Conservation (phyloP, 805 yeast genomes). For the Yarrowia alimentaria region DNA sequence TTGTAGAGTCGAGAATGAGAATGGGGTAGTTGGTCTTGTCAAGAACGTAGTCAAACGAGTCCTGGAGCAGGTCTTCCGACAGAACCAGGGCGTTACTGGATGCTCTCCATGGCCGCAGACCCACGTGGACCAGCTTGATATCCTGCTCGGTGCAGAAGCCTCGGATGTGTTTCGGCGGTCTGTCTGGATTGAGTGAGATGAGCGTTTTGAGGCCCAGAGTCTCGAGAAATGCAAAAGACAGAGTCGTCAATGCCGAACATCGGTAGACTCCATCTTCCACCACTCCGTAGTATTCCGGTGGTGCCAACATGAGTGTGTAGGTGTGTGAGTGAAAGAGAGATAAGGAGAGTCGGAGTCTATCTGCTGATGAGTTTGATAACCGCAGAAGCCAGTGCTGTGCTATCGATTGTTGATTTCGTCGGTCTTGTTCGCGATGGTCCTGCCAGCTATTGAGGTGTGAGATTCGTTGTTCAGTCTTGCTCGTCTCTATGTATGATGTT, state of each 20-base stretch:
- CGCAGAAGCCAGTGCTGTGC: too few species aligned
- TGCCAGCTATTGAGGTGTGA: too few species aligned
- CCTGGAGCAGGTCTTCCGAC: slow-evolving; percentile 60
- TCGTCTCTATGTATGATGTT: too few species aligned
- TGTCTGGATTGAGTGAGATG: slow-evolving; percentile 77
- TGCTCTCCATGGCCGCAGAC: slow-evolving; percentile 43
- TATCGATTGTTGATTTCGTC: too few species aligned
- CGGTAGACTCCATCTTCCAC: slow-evolving; percentile 87
- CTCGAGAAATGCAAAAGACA: slow-evolving; percentile 72
- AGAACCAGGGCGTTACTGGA: slow-evolving; percentile 69
- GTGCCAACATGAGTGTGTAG: slow-evolving; percentile 62
- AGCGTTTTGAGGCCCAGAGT: slow-evolving; percentile 69
- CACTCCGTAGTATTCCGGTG: slow-evolving; percentile 89
- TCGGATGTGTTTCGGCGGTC: slow-evolving; percentile 70
- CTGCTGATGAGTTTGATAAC: too few species aligned
- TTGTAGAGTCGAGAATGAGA: slow-evolving; percentile 74
- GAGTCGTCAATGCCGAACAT: slow-evolving; percentile 73
- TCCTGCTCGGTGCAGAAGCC: slow-evolving; percentile 54
- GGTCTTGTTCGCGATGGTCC: too few species aligned
- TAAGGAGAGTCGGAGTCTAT: too few species aligned
- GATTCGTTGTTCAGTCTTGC: too few species aligned
- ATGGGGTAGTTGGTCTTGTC: slow-evolving; percentile 64
- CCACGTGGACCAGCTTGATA: slow-evolving; percentile 40
- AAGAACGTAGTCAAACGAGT: slow-evolving; percentile 63
- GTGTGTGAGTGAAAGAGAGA: not conserved